Evolutionary conservation across 2,329 filamentous ascomycete genomes (phyloP).

Genomic region (Neofusicoccum umdonicola): DNA sequence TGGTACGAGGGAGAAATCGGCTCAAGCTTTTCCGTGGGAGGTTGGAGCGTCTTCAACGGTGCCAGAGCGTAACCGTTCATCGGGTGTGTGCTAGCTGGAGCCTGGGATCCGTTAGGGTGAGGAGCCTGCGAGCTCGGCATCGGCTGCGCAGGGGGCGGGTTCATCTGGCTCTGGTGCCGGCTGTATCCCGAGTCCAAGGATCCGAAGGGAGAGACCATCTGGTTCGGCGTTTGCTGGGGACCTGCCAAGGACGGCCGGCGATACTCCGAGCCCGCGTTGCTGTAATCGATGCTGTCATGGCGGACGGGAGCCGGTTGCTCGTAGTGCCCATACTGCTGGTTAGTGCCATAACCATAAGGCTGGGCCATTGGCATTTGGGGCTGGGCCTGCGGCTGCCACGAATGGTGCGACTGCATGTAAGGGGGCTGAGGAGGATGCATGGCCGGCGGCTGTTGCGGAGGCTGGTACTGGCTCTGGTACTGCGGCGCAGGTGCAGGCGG

Average conservation of each 20-base stretch:
- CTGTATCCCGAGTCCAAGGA: constrained; percentile 36
- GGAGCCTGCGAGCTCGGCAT: constrained; percentile 34
- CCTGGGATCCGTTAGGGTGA: constrained; percentile 21
- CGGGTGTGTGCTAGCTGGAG: constrained; percentile 21
- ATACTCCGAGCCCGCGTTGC: constrained; percentile 35
- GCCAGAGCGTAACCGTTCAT: constrained; percentile 40
- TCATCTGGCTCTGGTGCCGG: constrained; percentile 37
- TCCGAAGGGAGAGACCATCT: constrained; percentile 33
- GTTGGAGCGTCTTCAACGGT: constrained; percentile 42
- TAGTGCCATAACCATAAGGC: constrained; percentile 41
- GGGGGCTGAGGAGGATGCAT: constrained; percentile 30
- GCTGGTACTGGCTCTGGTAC: constrained; percentile 33
- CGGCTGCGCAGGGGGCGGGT: constrained; percentile 23
- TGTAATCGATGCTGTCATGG: constrained; percentile 41
- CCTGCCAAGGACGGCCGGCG: constrained; percentile 41
- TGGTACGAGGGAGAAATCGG: constrained; percentile 46
- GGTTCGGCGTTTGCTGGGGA: constrained; percentile 27
- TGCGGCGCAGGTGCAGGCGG: constrained; percentile 25
- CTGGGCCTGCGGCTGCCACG: constrained; percentile 33
- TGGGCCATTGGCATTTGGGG: constrained; percentile 37
- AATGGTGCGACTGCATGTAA: constrained; percentile 32
- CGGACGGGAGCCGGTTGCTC: constrained; percentile 35
- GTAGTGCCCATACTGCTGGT: constrained; percentile 38
- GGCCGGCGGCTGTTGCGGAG: constrained; percentile 29
- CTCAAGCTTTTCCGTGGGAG: constrained; percentile 38